Evolutionary conservation across 2,329 filamentous ascomycete genomes (phyloP), one percentile per base, ranked within the genome.

Genomic region (Cercospora nicotianae): DNA sequence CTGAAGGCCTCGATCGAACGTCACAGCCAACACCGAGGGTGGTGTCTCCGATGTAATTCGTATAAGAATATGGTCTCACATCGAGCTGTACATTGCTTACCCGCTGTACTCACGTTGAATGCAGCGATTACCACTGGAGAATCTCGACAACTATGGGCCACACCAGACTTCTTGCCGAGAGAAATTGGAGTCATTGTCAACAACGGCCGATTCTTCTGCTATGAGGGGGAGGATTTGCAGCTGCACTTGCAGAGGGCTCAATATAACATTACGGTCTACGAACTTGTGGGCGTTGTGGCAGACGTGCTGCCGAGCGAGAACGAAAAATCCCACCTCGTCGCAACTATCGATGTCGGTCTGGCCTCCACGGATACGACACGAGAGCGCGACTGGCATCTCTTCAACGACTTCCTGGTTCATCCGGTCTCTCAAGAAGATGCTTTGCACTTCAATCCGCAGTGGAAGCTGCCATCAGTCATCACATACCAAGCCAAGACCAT

Each of bases 351-450:
- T 78, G 90, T 91, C 66, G 87, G 87, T 12, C 88, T 92, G 62
- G 88, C 91, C 0, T 87, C 88, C 64, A 83, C 85, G 0, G 83
- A 71, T 51, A 78, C 86, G 0, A 85, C 87, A 0, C 83, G 82
- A 3, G 85, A 88, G 70, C 90, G 87, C 75, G 90, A 90, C 73
- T 99, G 96, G 96, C 93, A 98, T 80, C 81, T 99, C 1, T 97
- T 99, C 82, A 99, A 99, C 74, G 95, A 99, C 80, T 99, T 99
- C 75, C 81, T 97, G 39, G 96, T 99, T 23, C 88, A 91, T 12
- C 89, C 90, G 9, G 87, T 97, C 16, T 87, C 90, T 33, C 86
- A 87, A 30, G 90, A 93, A 69, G 94, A 99, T 77, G 96, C 94
- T 0, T 83, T 98, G 18, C 89, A 90, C 26, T 99, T 98, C 79